Base-by-base conservation (phyloP, 2,329 filamentous ascomycete species). In the Pseudopyrenochaeta lycopersici region DNA sequence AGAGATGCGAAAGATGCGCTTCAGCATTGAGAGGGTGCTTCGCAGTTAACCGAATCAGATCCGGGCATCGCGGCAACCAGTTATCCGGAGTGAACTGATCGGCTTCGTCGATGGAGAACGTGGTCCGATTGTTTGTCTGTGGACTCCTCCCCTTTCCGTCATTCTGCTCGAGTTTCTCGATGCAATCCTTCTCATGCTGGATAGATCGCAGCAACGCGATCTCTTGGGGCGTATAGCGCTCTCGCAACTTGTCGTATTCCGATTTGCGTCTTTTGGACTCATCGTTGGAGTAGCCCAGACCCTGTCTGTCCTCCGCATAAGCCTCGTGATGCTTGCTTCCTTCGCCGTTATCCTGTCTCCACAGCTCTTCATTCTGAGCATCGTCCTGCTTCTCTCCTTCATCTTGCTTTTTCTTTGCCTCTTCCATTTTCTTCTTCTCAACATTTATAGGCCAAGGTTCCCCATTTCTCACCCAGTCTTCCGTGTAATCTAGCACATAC, bases 1-100 rank as follows among this genome's bases (percentile, higher is more conserved):
- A 81, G 0, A 85, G 74, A 11, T 65, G 63, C 4, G 23, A 27
- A 9, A 84, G 71, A 0, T 76, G 55, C 0, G 80, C 67, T 62
- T 85, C 82, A 2, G 76, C 80, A 50, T 85, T 85, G 49, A 85
- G 56, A 0, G 82, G 82, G 62, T 84, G 82, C 39, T 82, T 82
- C 3, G 82, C 82, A 0, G 81, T 84, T n/a, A 82, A 59, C 0
- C 83, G 78, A 31, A 84, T 80, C 4, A 85, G 72, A 21, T 80
- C 63, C 0, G 71, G 67, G 1, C 75, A 77, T 7, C 81, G 76
- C 3, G 81, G 81, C 2, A 85, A 71, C 82, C 82, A 84, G 52
- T 83, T 84, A 63, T 85, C 81, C 0, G 81, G 81, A 1, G 77
- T 78, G 57, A 81, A 81, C 36, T 83, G 80, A 54, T 85, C 82